These are phyloP conservation scores for Colletotrichum camelliae DNA, from an alignment of 2,329 filamentous ascomycete species.

Conservation along the genomic window DNA sequence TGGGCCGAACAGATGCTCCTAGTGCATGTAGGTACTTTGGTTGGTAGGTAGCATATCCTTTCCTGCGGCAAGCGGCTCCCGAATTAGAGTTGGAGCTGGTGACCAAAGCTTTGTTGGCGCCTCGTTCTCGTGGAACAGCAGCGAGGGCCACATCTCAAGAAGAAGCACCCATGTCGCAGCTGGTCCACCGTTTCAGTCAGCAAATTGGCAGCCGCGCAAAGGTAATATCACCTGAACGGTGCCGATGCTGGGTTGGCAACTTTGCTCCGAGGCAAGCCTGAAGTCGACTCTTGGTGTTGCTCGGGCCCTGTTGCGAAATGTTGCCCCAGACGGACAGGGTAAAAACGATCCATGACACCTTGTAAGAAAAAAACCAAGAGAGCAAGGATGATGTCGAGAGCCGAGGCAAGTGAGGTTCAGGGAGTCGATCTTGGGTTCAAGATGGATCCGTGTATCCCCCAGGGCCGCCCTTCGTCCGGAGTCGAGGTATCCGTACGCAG, in stretches of 20 bases:
- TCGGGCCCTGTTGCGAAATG: background rate
- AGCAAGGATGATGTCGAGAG: conserved; percentile 16
- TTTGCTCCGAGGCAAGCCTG: background rate
- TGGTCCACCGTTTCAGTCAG: conserved; percentile 10
- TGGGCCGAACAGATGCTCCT: background rate
- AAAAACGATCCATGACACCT: background rate
- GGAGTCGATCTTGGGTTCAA: background rate
- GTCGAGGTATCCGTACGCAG: background rate
- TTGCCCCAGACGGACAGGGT: background rate
- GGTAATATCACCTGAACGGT: background rate
- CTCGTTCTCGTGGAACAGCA: background rate
- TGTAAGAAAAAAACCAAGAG: background rate
- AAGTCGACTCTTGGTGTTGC: background rate
- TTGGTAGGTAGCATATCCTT: background rate
- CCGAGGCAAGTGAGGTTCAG: conserved; percentile 4
- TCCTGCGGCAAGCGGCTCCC: background rate
- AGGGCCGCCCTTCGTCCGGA: conserved; percentile 12
- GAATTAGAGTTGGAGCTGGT: conserved; percentile 20
- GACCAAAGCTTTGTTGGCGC: conserved; percentile 8
- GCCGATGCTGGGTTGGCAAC: background rate
- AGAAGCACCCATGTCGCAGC: conserved; percentile 12
- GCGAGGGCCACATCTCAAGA: background rate
- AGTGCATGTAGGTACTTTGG: background rate
- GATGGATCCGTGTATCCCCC: background rate
- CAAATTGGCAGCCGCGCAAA: background rate